phyloP scores from a whole-genome alignment of 2,329 filamentous ascomycete species.

The Trematosphaeria pertusa region DNA sequence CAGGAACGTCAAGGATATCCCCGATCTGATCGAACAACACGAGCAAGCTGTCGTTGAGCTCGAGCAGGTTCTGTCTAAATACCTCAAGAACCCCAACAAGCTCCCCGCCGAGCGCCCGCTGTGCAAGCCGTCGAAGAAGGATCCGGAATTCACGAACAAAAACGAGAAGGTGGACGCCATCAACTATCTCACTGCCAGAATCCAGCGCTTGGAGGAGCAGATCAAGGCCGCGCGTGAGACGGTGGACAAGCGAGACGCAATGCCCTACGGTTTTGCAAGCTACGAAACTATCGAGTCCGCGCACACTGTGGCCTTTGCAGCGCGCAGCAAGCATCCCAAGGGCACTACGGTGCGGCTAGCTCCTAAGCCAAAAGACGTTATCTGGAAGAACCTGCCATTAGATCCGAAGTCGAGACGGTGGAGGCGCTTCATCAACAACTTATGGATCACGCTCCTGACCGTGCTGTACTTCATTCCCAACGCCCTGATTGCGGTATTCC shows the following conservation, averaged over 20 bases:
- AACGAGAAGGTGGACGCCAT: slow-evolving; percentile 89
- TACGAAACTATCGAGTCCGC: slow-evolving; percentile 89
- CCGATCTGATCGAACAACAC: slow-evolving; percentile 83
- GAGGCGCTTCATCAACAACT: slow-evolving; percentile 77
- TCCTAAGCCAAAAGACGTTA: slow-evolving; percentile 87
- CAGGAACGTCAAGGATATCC: slow-evolving; percentile 89
- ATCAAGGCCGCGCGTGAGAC: slow-evolving; percentile 83
- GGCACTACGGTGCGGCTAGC: slow-evolving; percentile 80
- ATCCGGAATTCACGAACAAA: slow-evolving; percentile 66
- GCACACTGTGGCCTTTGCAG: slow-evolving; percentile 83
- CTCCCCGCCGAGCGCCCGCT: slow-evolving; percentile 78
- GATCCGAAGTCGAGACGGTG: slow-evolving; percentile 71
- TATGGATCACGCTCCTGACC: slow-evolving; percentile 84
- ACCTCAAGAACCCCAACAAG: slow-evolving; percentile 84
- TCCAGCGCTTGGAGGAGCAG: slow-evolving; percentile 79
- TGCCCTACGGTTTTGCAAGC: slow-evolving; percentile 93
- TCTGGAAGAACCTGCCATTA: slow-evolving; percentile 92
- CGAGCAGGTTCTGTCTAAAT: slow-evolving; percentile 84
- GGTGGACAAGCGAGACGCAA: slow-evolving; percentile 85
- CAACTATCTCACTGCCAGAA: slow-evolving; percentile 86
- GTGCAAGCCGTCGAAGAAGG: slow-evolving; percentile 81
- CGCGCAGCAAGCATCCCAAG: slow-evolving; percentile 79
- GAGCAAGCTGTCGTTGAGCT: slow-evolving; percentile 80
- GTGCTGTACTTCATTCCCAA: slow-evolving; percentile 90
- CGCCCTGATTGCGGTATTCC: slow-evolving; percentile 90